A percentile compares a stretch with the other conserved stretches of the same genome.
Conservation (phyloP, 2,329 filamentous ascomycete genomes). For the Metarhizium sp. region DNA sequence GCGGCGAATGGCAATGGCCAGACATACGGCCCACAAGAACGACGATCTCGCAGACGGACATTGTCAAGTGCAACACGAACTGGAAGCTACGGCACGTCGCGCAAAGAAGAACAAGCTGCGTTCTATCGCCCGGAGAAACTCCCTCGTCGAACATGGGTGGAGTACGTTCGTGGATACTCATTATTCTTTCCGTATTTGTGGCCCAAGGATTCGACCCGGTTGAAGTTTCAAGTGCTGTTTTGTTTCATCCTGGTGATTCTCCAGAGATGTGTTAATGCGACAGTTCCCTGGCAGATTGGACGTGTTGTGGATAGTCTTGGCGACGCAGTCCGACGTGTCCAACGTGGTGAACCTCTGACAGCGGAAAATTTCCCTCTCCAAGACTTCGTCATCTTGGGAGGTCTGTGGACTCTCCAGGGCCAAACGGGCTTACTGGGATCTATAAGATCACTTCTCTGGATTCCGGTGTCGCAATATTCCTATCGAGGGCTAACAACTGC, state of each 20-base stretch:
- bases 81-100: conserved; percentile 17
- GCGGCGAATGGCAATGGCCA: conserved; percentile 22
- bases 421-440: conserved; percentile 81
- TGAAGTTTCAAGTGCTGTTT: conserved; percentile 70
- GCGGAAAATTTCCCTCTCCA: conserved; percentile 24
- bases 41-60: conserved; percentile 25
- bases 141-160: conserved; percentile 88
- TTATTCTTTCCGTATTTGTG: conserved; percentile 95
- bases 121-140: conserved; percentile 86
- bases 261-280: conserved; percentile 76
- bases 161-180: conserved; percentile 86
- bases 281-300: conserved; percentile 76
- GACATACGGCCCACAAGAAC: conserved; percentile 8
- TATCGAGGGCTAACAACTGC: conserved; percentile 91
- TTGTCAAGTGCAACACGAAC: conserved; percentile 29
- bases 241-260: conserved; percentile 74
- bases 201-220: conserved; percentile 66
- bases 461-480: conserved; percentile 93
- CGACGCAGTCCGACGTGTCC: conserved; percentile 37
- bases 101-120: conserved; percentile 56
- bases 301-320: conserved; percentile 68
- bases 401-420: conserved; percentile 79
- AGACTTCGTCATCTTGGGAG: conserved; percentile 36
- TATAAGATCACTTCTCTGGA: conserved; percentile 77
- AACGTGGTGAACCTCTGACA: conserved; percentile 24